Evolutionary conservation across 495 filamentous ascomycete species (phyloP).

Genomic region (Ramalina intermedia): DNA sequence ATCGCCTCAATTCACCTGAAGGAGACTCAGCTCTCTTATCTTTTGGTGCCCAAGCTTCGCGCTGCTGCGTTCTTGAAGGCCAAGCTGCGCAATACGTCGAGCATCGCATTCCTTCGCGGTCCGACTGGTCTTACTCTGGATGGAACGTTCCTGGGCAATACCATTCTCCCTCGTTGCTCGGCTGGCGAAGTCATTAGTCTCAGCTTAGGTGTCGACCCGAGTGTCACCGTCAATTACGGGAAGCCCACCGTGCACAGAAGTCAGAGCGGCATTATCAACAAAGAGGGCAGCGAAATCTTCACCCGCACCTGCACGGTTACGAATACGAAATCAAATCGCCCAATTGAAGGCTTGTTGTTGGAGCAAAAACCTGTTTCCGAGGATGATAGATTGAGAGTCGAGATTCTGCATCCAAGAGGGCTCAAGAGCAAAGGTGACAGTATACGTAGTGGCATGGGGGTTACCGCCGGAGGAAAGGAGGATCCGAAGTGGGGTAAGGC

Average conservation of each 20-base stretch:
- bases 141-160: conserved; percentile 50
- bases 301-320: conserved; percentile 40
- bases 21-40: conserved; percentile 27
- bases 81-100: conserved; percentile 41
- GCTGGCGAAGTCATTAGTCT: conserved; percentile 47
- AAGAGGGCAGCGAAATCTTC: conserved; percentile 45
- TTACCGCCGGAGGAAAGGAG: conserved; percentile 12
- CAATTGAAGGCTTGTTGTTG: conserved; percentile 39
- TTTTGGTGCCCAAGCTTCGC: conserved; percentile 52
- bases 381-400: conserved; percentile 45
- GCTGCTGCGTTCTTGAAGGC: conserved; percentile 52
- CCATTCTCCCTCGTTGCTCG: conserved; percentile 39
- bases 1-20: conserved; percentile 28
- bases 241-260: conserved; percentile 44
- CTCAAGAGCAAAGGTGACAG: conserved; percentile 30
- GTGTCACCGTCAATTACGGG: conserved; percentile 43
- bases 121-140: conserved; percentile 52
- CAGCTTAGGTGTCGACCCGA: conserved; percentile 50
- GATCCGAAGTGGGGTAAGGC: conserved; percentile 15
- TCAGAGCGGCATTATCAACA: conserved; percentile 36
- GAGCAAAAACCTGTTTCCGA: conserved; percentile 57
- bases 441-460: conserved; percentile 21
- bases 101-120: conserved; percentile 45
- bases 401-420: conserved; percentile 37
- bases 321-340: conserved; percentile 36